Evolutionary conservation across 1,284 basidiomycete genomes (phyloP).

Genomic region (Stereum hirsutum): DNA sequence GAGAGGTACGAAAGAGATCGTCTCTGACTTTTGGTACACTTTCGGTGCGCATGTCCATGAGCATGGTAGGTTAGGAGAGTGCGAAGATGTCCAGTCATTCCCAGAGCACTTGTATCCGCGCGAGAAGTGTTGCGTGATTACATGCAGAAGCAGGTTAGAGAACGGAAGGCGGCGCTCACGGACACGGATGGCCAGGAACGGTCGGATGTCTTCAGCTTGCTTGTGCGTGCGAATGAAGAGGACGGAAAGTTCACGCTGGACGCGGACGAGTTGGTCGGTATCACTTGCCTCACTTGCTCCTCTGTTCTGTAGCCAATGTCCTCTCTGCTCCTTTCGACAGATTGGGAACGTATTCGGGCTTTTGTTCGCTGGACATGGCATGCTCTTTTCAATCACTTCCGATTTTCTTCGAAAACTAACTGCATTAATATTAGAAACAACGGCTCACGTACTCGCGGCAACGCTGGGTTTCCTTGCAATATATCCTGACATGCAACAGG

Average conservation of each 20-base stretch:
- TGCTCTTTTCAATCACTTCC: slow-evolving; percentile 6
- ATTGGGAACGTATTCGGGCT: slow-evolving; percentile 45
- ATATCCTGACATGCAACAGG: slow-evolving; percentile 35
- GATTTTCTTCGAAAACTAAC: neutral
- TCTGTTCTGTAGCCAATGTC: too few species aligned
- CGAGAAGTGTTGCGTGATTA: slow-evolving; percentile 23
- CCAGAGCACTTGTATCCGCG: slow-evolving; percentile 2
- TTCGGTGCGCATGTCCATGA: neutral
- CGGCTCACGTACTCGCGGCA: slow-evolving; percentile 36
- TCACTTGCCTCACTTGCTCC: neutral
- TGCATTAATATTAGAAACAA: slow-evolving; percentile 31
- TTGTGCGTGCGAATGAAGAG: slow-evolving; percentile 40
- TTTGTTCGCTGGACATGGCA: slow-evolving; percentile 49
- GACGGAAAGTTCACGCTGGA: slow-evolving; percentile 31
- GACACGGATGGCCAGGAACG: slow-evolving; percentile 11
- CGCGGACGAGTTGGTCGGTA: slow-evolving; percentile 37
- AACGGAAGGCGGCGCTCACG: slow-evolving; percentile 25
- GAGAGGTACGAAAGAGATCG: slow-evolving; percentile 35
- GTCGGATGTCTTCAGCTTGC: slow-evolving; percentile 35
- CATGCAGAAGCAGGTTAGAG: slow-evolving; percentile 30
- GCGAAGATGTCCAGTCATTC: neutral
- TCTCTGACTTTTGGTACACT: slow-evolving; percentile 24
- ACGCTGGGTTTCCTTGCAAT: slow-evolving; percentile 36
- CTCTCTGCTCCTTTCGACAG: too few species aligned
- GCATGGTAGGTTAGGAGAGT: neutral